Evolutionary conservation across 1,284 basidiomycete genomes (phyloP).

Genomic region (Microbotryum saponariae): DNA sequence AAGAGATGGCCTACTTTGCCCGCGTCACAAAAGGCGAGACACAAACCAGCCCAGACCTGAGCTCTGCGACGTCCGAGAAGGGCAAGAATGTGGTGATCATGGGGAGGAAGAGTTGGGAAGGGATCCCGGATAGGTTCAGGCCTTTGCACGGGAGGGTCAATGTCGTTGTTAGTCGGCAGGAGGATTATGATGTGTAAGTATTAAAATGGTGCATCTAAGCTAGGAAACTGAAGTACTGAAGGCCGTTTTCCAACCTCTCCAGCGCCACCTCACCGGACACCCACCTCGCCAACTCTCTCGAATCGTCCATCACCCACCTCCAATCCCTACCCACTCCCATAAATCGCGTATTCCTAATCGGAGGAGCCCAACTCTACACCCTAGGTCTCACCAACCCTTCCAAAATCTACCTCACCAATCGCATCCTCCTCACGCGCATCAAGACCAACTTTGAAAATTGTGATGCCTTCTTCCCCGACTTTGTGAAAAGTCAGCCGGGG

Average conservation of each 20-base stretch:
- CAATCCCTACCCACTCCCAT: slow-evolving; percentile 10
- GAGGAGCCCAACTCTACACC: slow-evolving; percentile 77
- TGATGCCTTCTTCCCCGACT: slow-evolving; percentile 70
- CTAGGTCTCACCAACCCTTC: slow-evolving; percentile 50
- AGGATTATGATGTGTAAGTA: slow-evolving; percentile 58
- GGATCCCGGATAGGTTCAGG: slow-evolving; percentile 80
- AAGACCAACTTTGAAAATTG: slow-evolving; percentile 67
- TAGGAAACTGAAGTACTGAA: not conserved
- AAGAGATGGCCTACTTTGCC: slow-evolving; percentile 91
- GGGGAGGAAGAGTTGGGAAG: slow-evolving; percentile 97
- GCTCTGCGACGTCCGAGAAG: slow-evolving; percentile 34
- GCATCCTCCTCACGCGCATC: slow-evolving; percentile 80
- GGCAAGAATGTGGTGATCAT: slow-evolving; percentile 76
- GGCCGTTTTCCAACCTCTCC: not conserved
- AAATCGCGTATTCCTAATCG: slow-evolving; percentile 65
- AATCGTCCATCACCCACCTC: slow-evolving; percentile 35
- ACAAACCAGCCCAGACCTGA: not conserved
- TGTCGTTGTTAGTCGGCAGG: slow-evolving; percentile 66
- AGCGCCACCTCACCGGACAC: slow-evolving; percentile 7
- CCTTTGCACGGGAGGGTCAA: slow-evolving; percentile 74
- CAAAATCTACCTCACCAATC: slow-evolving; percentile 48
- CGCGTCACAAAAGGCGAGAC: slow-evolving; percentile 61
- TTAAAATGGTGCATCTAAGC: not conserved
- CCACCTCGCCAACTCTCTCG: slow-evolving; percentile 33
- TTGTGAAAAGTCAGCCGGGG: not conserved